A percentile compares a stretch with the other conserved stretches of the same genome.
Evolutionary conservation across 2,329 filamentous ascomycete species (phyloP).

Genomic region (Leptographium wingfieldii): DNA sequence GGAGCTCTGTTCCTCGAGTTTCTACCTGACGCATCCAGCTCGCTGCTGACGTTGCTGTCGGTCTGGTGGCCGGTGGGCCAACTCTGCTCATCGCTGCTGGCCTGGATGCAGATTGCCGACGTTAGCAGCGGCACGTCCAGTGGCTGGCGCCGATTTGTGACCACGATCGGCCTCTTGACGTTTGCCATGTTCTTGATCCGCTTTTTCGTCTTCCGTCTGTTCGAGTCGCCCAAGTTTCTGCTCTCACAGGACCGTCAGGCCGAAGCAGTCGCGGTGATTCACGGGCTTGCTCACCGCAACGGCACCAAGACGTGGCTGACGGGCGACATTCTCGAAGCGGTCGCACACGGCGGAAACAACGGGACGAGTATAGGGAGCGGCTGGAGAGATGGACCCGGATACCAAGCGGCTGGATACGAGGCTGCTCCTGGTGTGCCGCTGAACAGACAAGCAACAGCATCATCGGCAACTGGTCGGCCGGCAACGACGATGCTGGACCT

Average conservation of each 20-base stretch:
- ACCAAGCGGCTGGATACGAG: constrained; percentile 2
- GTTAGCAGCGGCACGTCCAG: constrained; percentile 39
- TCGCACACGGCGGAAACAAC: constrained; percentile 27
- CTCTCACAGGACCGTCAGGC: constrained; percentile 63
- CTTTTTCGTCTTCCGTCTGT: constrained; percentile 69
- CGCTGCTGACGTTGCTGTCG: constrained; percentile 65
- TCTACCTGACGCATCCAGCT: constrained; percentile 59
- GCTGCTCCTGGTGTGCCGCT: background rate
- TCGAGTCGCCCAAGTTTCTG: constrained; percentile 77
- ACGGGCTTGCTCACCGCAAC: constrained; percentile 65
- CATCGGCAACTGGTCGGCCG: background rate
- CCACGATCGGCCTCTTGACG: constrained; percentile 59
- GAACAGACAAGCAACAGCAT: background rate
- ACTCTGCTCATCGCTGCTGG: constrained; percentile 56
- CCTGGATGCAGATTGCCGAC: constrained; percentile 63
- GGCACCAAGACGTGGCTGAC: constrained; percentile 62
- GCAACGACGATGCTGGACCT: constrained; percentile 1
- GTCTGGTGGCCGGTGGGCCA: constrained; percentile 83
- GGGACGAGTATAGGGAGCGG: background rate
- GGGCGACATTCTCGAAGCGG: constrained; percentile 49
- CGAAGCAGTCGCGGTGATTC: constrained; percentile 69
- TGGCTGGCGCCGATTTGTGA: constrained; percentile 66
- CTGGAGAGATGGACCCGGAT: constrained; percentile 1
- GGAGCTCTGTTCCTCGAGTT: constrained; percentile 77
- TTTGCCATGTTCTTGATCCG: constrained; percentile 67